Conservation (phyloP, 805 yeast genomes). For the Teunomyces stri region DNA sequence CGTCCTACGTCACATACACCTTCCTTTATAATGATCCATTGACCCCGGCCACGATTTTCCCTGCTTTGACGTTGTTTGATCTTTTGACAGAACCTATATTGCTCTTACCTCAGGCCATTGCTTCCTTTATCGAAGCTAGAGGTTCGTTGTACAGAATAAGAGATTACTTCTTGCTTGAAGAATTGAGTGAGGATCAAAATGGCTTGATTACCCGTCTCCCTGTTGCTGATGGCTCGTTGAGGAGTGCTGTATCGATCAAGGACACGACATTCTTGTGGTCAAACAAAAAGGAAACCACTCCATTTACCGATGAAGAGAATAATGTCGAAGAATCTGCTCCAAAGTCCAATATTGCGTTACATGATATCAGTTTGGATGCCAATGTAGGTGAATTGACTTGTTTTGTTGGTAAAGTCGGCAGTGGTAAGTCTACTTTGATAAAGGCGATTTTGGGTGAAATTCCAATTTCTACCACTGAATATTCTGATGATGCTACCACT, state of each 20-base stretch:
- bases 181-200: conserved; percentile 25
- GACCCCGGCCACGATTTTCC: conserved; percentile 38
- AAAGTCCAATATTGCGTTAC: conserved; percentile 25
- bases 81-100: conserved; percentile 35
- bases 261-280: conserved; percentile 37
- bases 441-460: conserved; percentile 35
- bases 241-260: conserved; percentile 21
- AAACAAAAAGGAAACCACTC: conserved; percentile 7
- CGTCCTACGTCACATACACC: conserved; percentile 31
- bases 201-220: conserved; percentile 14
- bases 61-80: conserved; percentile 38
- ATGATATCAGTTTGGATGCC: conserved; percentile 31
- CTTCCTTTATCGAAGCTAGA: conserved; percentile 26
- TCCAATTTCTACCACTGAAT: conserved; percentile 8
- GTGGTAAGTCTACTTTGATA: conserved; percentile 39
- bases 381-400: conserved; percentile 36
- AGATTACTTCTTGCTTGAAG: conserved; percentile 32
- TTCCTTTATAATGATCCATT: conserved; percentile 21
- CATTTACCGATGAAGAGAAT: conserved; percentile 16
- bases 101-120: conserved; percentile 30
- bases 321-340: conserved; percentile 13
- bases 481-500: conserved; percentile 6
- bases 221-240: conserved; percentile 15
- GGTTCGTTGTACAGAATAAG: conserved; percentile 34
- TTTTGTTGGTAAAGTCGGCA: conserved; percentile 42